Base-by-base conservation (phyloP, 148 eudicot species). In the Bassia scoparia region DNA sequence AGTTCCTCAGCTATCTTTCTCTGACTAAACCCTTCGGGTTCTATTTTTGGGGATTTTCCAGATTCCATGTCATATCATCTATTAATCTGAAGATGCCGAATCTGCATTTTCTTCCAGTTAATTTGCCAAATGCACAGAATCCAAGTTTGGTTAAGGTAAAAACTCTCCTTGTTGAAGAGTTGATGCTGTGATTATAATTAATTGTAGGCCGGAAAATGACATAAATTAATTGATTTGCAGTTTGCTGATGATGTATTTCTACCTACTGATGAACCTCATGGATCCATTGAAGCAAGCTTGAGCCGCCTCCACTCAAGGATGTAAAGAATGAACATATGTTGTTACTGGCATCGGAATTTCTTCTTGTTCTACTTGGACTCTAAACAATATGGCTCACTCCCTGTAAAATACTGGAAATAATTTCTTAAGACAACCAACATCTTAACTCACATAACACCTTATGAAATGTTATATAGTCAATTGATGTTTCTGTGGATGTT, bases 191-290 rank as follows among this genome's bases (percentile, higher is more conserved):
- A 3, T 73, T 34, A 6, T 7, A n/a, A 1, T 49, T 33, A 10
- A 20, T 37, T 21, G n/a, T 61, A 18, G 5, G 67, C 46, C n/a
- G 23, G 48, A 33, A 21, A 46, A 11, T 75, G 61, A 77, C 24
- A 74, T 64, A 49, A 8, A 62, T 33, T 6, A 41, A 52, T 26
- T 76, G 31, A 15, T 60, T 72, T 84, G 81, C 87, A 93, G 98
- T 93, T 93, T 75, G 88, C 86, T 37, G 89, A 93, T 60, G 97
- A 93, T 78, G 95, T 93, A 10, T 93, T 74, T 82, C 78, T 89
- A 34, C 98, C 98, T 35, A 93, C 92, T 9, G 94, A 89, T 82
- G 98, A 93, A 79, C 97, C 98, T 1, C 98, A 93, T 48, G 96
- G 98, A 81, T 75, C 98, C 3, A 90, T 93, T 33, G 88, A 93